Evolutionary conservation across 2,329 filamentous ascomycete species (phyloP), one percentile per base, ranked within the genome.

Genomic region (Verticillium nonalfalfae): DNA sequence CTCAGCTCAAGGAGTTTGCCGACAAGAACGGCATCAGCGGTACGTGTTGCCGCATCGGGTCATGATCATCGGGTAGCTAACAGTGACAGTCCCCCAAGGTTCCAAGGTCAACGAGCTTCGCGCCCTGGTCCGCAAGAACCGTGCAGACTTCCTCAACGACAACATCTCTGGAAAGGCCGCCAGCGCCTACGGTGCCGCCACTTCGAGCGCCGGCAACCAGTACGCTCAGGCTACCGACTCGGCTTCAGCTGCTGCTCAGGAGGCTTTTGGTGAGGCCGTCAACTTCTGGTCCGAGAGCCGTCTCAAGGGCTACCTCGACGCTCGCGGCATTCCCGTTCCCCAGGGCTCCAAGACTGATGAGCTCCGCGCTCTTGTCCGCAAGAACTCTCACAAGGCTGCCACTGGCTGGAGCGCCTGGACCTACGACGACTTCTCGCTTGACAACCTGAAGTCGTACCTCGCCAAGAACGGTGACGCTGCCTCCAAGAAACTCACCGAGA

Each of bases 31-130:
- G 87, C 62, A 90, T 99, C 72, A 74, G 71, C 13, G 76, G 77
- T 78, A 68, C 34, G 73, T 13, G 13, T 64, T 5, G 4, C 18
- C 21, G 7, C 9, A 14, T 56, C 54, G 7, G 0, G 10, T 11
- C 39, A 33, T 11, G 4, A 3, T 4, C 56, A 18, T 31, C 26
- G 26, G 26, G 26, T 31, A 34, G 36, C 39, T 58, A 38, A 56
- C 54, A 10, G 13, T 13, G 13, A 83, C 83, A 79, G 91, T 97
- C 58, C 95, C 95, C 10, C 94, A 98, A 72, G 95, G 94, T 57
- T 96, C 91, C 71, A 93, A 90, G 81, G 81, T 86, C 68, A 96
- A 97, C 70, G 94, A 99, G 75, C 84, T 98, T 33, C 81, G 96
- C 59, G 93, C 94, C 59, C 85, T 98, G 64, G 89, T 94, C 65